Evolutionary conservation across 2,329 filamentous ascomycete species (phyloP), one percentile per base, ranked within the genome.

Genomic region (Fusarium lateritium): DNA sequence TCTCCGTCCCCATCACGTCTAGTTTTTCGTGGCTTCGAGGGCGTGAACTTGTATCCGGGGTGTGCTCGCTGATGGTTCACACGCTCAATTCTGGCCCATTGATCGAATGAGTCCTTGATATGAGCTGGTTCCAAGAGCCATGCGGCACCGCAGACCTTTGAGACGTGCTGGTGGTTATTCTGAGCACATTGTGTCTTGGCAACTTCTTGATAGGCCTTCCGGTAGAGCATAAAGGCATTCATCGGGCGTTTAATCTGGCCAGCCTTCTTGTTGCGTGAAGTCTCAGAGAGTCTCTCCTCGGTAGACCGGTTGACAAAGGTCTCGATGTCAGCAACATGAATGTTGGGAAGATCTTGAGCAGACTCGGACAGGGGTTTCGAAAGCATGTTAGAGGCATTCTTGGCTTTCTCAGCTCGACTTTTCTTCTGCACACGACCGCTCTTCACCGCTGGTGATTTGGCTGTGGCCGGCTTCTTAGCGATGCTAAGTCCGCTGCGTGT

Each of bases 151-250:
- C 93, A 94, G n/a, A 96, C 89, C 45, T 90, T 89, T 3, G 95
- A 98, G 26, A 98, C 92, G 36, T 96, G 84, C 78, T 99, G 95
- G 78, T 99, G 95, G 80, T 98, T 98, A 79, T 96, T 95, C 74
- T 96, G 90, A 15, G 88, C 83, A 73, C 92, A 93, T 84, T 90
- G 93, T 52, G 88, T 85, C 79, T 97, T 97, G 62, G 93, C 93
- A 33, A 94, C 86, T 65, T 96, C 92, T 63, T 97, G 93, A 76
- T 93, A 98, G 8, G 94, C 93, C 70, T 96, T 97, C 42, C 96
- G 91, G 79, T 99, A 99, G 51, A 99, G 84, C 92, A 99, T 97
- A 83, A 98, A 99, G 1, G 93, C 95, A 79, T 99, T 99, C 91
- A 98, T 97, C 4, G 96, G 94, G 31, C 96, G 87, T 74, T 95